Evolutionary conservation across 176 grass and related monocot species (phyloP), one percentile per base, ranked within the genome.

Genomic region (Metroxylon sagu): DNA sequence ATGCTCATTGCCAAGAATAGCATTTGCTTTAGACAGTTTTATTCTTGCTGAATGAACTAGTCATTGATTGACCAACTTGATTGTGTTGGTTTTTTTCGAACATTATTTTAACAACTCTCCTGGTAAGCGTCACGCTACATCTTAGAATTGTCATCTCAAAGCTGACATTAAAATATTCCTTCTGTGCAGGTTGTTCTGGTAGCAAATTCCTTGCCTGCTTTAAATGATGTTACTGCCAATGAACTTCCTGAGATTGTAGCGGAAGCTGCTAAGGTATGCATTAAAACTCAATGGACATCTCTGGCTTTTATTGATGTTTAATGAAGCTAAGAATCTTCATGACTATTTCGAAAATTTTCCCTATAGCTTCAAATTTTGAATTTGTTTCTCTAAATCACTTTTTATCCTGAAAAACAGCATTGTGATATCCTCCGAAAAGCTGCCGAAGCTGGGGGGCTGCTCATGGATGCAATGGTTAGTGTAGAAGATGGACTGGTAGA

Each of bases 221-320:
- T 98, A 70, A 98, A 98, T 71, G 93, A 98, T 81, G 71, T 98
- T 68, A 98, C 87, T 4, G 84, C 87, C 49, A 81, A 81, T 89
- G 84, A 89, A 76, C 88, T 98, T 83, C 87, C 87, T 78, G 82
- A 82, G 83, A 92, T 98, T 68, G 82, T 98, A 57, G 93, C 87
- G 56, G 93, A 98, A 92, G 93, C 87, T 66, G 82, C 84, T 71
- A 98, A 98, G 93, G 84, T 89, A 50, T 26, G 66, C 19, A 18
- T 68, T 49, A 43, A 14, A 30, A 31, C 50, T 54, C 26, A 57
- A 26, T 77, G 29, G 77, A 72, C 12, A 43, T 12, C 35, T 43
- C 21, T 43, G 35, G 10, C 35, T 3, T 14, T 43, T 10, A 2
- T 43, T 43, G 35, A 43, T 14, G 10, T 43, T 43, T 43, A 12